These are phyloP conservation scores for Paramyrothecium sp. DNA, from an alignment of 2,329 filamentous ascomycete genomes.

Conservation along the genomic window DNA sequence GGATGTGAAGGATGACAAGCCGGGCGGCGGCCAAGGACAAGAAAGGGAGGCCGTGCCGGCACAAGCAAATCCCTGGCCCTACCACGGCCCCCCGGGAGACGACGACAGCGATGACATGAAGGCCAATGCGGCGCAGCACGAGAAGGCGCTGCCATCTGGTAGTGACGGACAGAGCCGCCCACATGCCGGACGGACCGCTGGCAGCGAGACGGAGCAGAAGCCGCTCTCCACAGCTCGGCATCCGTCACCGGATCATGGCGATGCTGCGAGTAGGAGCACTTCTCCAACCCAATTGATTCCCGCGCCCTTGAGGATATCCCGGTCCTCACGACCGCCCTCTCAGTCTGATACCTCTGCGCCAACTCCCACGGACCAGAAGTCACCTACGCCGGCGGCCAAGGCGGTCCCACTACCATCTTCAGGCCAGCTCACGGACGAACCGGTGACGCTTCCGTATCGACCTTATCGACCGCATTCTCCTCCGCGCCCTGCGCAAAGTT, in stretches of 20 bases:
- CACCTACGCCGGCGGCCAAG: constrained; percentile 15
- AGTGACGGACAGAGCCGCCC: background rate
- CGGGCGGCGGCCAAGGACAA: background rate
- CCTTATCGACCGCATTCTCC: constrained; percentile 24
- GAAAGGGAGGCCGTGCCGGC: constrained; percentile 3
- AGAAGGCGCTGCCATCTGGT: background rate
- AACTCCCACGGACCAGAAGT: constrained; percentile 24
- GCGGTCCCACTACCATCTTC: constrained; percentile 2
- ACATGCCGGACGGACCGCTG: background rate
- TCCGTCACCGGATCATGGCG: too few species aligned
- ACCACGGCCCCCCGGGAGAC: constrained; percentile 21
- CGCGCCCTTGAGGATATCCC: constrained; percentile 23
- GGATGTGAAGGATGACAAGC: constrained; percentile 5
- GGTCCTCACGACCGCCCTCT: constrained; percentile 17
- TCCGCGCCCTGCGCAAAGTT: constrained; percentile 6
- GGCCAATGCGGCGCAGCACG: background rate
- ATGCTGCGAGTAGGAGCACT: too few species aligned
- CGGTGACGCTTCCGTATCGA: constrained; percentile 20
- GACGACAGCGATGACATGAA: background rate
- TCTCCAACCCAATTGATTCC: constrained; percentile 4
- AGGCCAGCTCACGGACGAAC: background rate
- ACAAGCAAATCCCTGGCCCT: constrained; percentile 32
- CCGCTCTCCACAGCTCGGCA: background rate
- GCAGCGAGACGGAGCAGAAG: background rate
- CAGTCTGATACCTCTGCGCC: constrained; percentile 5